Percentiles rank a stretch among this genome's conserved stretches.
Evolutionary conservation across 192 early-diverging fungal genomes (phyloP).

Genomic region (Gonapodya sp.): DNA sequence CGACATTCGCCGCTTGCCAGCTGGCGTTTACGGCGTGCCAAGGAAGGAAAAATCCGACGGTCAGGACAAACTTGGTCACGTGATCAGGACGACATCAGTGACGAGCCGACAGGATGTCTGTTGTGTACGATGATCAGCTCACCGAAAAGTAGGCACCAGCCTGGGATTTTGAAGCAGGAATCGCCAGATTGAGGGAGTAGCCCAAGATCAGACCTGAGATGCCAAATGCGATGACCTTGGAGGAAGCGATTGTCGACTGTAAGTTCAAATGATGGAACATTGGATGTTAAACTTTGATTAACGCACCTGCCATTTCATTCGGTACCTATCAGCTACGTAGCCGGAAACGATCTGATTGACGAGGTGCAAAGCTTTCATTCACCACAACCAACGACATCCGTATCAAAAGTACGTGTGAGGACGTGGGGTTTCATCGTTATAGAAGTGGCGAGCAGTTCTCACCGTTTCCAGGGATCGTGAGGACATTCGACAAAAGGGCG

Average conservation of each 20-base stretch:
- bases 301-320: slow-evolving; percentile 22
- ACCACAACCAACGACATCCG: neutral
- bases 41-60: neutral
- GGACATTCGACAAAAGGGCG: slow-evolving; percentile 19
- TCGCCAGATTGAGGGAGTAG: slow-evolving; percentile 22
- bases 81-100: slow-evolving; percentile 26
- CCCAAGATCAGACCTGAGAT: slow-evolving; percentile 25
- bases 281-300: slow-evolving; percentile 16
- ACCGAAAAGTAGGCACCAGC: slow-evolving; percentile 18
- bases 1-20: slow-evolving; percentile 30
- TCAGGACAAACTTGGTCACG: no score
- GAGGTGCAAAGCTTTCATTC: neutral
- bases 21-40: slow-evolving; percentile 20
- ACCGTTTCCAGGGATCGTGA: slow-evolving; percentile 13
- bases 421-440: neutral
- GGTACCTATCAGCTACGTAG: slow-evolving; percentile 20
- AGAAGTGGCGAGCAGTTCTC: neutral
- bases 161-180: slow-evolving; percentile 21
- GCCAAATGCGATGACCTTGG: slow-evolving; percentile 27
- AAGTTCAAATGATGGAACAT: slow-evolving; percentile 18
- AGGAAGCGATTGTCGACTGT: slow-evolving; percentile 23
- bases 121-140: slow-evolving; percentile 20
- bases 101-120: slow-evolving; percentile 24
- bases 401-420: neutral
- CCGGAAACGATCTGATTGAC: slow-evolving; percentile 10